Evolutionary conservation across 2,329 filamentous ascomycete genomes (phyloP).

Genomic region (Balansia obtecta): DNA sequence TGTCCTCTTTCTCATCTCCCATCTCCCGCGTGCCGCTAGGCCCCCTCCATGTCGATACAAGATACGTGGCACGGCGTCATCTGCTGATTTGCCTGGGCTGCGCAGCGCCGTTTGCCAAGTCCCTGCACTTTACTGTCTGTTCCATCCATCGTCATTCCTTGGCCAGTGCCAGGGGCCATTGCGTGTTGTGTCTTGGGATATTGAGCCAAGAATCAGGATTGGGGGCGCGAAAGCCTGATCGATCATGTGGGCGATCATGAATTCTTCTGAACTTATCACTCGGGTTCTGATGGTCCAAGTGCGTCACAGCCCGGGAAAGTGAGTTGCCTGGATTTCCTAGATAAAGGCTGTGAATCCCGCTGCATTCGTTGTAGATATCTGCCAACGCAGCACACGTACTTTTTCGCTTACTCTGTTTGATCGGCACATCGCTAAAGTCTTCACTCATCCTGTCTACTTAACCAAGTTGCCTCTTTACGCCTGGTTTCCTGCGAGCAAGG

Average conservation of each 20-base stretch:
- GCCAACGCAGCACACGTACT: not conserved
- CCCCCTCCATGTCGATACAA: not conserved
- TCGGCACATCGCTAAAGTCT: too few relatives aligned
- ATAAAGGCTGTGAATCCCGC: not conserved
- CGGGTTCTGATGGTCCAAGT: not conserved
- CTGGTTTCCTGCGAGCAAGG: not conserved
- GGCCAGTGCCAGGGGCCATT: not conserved
- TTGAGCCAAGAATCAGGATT: not conserved
- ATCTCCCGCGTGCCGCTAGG: not conserved
- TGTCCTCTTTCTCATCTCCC: too few relatives aligned
- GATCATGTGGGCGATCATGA: constrained; percentile 1
- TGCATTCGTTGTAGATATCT: not conserved
- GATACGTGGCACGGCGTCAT: not conserved
- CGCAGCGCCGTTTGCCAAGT: not conserved
- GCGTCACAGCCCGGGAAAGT: not conserved
- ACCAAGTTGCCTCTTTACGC: not conserved
- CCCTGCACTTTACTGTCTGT: not conserved
- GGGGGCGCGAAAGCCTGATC: not conserved
- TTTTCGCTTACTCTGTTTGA: too few relatives aligned
- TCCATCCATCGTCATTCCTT: not conserved
- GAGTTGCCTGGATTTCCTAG: not conserved
- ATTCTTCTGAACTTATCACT: not conserved
- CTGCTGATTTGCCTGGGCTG: not conserved
- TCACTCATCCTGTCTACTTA: too few relatives aligned
- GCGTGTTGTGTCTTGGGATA: not conserved